These are phyloP conservation scores for Stephania cephalantha DNA, from an alignment of 164 flowering plant species.

Conservation along the genomic window DNA sequence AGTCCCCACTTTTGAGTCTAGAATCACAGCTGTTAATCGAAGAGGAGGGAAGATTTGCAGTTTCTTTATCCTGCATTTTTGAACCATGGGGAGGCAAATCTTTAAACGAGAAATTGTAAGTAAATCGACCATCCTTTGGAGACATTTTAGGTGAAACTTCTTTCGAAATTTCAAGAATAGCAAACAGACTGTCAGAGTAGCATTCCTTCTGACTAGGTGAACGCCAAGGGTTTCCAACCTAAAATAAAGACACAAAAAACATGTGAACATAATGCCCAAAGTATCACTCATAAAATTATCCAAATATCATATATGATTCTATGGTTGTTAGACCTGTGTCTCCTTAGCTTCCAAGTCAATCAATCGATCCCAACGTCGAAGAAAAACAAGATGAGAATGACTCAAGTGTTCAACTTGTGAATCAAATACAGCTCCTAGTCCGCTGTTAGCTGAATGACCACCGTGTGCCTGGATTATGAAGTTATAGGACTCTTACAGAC, in stretches of 20 bases:
- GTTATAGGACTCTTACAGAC: not conserved
- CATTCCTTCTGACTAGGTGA: conserved; percentile 28
- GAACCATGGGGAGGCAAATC: conserved; percentile 15
- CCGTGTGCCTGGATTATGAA: conserved; percentile 59
- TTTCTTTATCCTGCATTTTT: conserved; percentile 21
- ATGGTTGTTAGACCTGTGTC: conserved; percentile 38
- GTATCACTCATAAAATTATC: not conserved
- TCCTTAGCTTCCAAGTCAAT: conserved; percentile 90
- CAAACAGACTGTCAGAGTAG: conserved; percentile 36
- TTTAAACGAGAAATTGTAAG: conserved; percentile 62
- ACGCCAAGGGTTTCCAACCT: conserved; percentile 54
- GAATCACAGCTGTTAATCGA: conserved; percentile 31
- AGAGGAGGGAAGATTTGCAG: conserved; percentile 20
- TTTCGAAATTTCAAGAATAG: conserved; percentile 59
- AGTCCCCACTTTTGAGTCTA: conserved; percentile 66
- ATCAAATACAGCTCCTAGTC: conserved; percentile 68
- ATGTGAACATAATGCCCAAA: conserved; percentile 1
- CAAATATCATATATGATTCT: not conserved
- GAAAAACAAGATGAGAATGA: conserved; percentile 50
- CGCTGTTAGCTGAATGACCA: conserved; percentile 73
- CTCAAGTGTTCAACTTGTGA: conserved; percentile 60
- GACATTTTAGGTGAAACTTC: conserved; percentile 27
- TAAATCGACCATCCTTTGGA: conserved; percentile 38
- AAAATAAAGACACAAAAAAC: conserved; percentile 16
- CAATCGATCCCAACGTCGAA: conserved; percentile 73